Evolutionary conservation across 1,284 basidiomycete genomes (phyloP), one percentile per base, ranked within the genome.

Genomic region (Trichosporon sp.): DNA sequence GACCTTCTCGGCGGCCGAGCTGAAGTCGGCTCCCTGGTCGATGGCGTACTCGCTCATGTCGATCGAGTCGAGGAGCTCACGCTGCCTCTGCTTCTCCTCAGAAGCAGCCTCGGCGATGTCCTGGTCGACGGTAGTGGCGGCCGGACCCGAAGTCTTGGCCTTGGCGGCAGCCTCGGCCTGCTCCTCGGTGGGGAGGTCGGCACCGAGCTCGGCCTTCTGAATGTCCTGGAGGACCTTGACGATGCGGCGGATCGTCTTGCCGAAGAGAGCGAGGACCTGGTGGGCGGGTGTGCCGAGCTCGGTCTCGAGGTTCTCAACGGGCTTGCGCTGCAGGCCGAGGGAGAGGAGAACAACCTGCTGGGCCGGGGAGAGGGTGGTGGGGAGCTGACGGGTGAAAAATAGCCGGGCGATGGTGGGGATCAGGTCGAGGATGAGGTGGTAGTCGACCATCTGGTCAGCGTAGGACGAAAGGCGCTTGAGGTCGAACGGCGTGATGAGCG

Each of bases 381-480:
- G 74, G 72, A 95, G 84, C 23, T 91, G 87, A 70, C 88, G 87
- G 75, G 91, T 89, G 81, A 99, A 99, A 85, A 92, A 97, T 5
- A 98, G 85, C 15, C 86, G 84, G 0, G 93, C 89, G 38, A 96
- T 84, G 0, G 86, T 87, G 0, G 97, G 95, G 3, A 99, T 85
- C 15, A 99, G 86, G 81, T 99, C 97, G 63, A 99, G 86, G 69
- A 99, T 89, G 76, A 98, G 92, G 80, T 98, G 95, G 79, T 96
- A 97, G 82, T 99, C 97, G 62, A 99, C 87, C 88, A 92, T 90
- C 83, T 95, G 97, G 82, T 96, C 95, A 4, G 93, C 91, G 77
- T 99, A 99, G 6, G 95, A 92, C 75, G 96, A 92, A 38, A 99
- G 87, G 2, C 97, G 90, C 84, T 98, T 98, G 76, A 99, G 86